Base-by-base conservation (phyloP, 371 early-diverging fungal species). In the Saksenaea oblongispora region DNA sequence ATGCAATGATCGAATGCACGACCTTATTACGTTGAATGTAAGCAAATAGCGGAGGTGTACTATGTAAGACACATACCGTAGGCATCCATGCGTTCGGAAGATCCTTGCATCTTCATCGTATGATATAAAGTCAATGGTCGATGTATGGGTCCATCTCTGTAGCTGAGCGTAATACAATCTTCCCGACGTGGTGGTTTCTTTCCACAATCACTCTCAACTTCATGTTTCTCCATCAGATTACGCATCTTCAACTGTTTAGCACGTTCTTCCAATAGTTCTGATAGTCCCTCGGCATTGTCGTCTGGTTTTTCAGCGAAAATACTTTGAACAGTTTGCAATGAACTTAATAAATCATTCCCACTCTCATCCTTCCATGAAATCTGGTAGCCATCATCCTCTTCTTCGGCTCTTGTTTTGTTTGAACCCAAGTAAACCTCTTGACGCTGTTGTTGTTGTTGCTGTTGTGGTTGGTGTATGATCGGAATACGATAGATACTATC, bases 341-440 rank as follows among this genome's bases (percentile, higher is more conserved):
- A 73, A 22, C 61, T 65, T 0, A 78, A 51, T 9, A 81, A 31
- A 61, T 81, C 79, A 44, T 81, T 72, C 10, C 79, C 78, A 24
- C 69, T 75, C 17, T 79, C 79, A 28, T 81, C 78, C 34, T 75
- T 77, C 82, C 82, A 82, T 17, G 79, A 77, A 11, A 79, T 82
- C 24, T 70, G 35, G 42, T 79, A 82, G 10, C 63, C 62, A 28
- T 77, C 78, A 2, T 62, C 53, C 14, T 62, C 42, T 2, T 41
- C 37, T 13, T 61, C 44, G 56, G 53, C 26, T 56, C 37, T 37
- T 17, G 24, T 17, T 5, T 34, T 47, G 44, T 27, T 39, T 8
- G 31, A 31, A 18, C n/a, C 47, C 24, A 0, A 15, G 5, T 61
- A 58, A 15, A 24, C 18, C 42, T 54, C 22, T 34, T 13, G 34